Conservation (phyloP, 2,329 filamentous ascomycete species). For the Colletotrichum sp. region DNA sequence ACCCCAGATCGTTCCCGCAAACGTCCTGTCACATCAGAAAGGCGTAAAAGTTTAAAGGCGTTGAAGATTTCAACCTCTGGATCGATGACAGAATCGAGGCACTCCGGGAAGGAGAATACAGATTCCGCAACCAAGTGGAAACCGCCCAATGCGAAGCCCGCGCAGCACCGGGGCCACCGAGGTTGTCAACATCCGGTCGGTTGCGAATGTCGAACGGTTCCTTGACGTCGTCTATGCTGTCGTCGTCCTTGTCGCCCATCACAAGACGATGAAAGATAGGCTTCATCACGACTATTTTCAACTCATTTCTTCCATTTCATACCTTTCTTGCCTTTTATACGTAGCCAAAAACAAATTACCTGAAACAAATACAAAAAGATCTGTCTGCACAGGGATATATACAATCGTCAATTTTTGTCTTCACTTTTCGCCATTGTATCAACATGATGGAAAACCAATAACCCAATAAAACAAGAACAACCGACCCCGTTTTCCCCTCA, state of each 20-base stretch:
- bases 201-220: too few species aligned
- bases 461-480: neutral
- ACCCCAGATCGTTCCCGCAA: too few species aligned
- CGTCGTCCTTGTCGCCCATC: neutral
- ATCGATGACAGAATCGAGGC: too few species aligned
- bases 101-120: too few species aligned
- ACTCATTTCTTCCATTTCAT: neutral
- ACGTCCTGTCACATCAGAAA: too few species aligned
- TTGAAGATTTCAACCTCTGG: too few species aligned
- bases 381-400: neutral
- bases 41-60: accelerated
- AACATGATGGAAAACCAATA: neutral
- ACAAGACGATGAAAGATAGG: neutral
- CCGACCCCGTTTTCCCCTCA: neutral
- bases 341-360: neutral
- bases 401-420: constrained; percentile 5
- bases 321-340: neutral
- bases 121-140: too few species aligned
- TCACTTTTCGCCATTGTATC: neutral
- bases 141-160: too few species aligned
- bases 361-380: neutral
- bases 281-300: neutral
- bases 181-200: too few species aligned
- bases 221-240: too few species aligned
- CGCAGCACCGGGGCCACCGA: too few species aligned